A percentile compares a stretch with the other conserved stretches of the same genome.
These are phyloP conservation scores for Pinus tabuliformis DNA, from an alignment of 75 land plant species.

Conservation along the genomic window DNA sequence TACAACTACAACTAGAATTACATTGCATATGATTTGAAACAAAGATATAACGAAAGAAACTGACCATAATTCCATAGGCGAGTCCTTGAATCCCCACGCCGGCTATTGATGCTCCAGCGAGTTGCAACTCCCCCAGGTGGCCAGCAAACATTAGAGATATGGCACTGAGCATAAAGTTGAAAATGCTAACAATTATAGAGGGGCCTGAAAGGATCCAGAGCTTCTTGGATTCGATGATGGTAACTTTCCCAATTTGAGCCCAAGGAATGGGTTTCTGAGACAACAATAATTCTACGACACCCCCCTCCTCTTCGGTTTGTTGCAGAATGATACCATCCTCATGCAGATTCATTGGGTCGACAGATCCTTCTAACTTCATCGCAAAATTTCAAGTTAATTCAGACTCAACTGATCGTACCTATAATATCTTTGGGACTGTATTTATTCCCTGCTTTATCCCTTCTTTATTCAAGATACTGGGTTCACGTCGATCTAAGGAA, in stretches of 20 bases:
- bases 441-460: too few relatives aligned
- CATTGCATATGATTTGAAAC: not conserved
- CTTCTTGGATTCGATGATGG: slow-evolving; percentile 29
- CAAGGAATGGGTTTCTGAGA: not conserved
- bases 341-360: too few relatives aligned
- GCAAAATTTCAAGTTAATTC: too few relatives aligned
- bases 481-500: too few relatives aligned
- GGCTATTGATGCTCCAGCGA: slow-evolving; percentile 69
- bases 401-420: too few relatives aligned
- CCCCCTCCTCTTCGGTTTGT: not conserved
- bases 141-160: slow-evolving; percentile 53
- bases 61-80: slow-evolving; percentile 51
- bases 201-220: slow-evolving; percentile 51
- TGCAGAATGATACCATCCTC: not conserved
- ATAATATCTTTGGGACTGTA: too few relatives aligned
- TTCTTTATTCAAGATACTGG: too few relatives aligned
- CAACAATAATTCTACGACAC: not conserved
- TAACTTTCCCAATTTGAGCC: not conserved
- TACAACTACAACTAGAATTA: too few relatives aligned
- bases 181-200: slow-evolving; percentile 32
- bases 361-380: too few relatives aligned
- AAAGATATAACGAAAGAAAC: not conserved
- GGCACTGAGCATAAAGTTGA: slow-evolving; percentile 57
- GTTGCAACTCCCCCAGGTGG: slow-evolving; percentile 49
- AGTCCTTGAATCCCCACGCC: slow-evolving; percentile 53